These are phyloP conservation scores for Multifurca ochricompacta DNA, from an alignment of 768 basidiomycete genomes.

Conservation along the genomic window DNA sequence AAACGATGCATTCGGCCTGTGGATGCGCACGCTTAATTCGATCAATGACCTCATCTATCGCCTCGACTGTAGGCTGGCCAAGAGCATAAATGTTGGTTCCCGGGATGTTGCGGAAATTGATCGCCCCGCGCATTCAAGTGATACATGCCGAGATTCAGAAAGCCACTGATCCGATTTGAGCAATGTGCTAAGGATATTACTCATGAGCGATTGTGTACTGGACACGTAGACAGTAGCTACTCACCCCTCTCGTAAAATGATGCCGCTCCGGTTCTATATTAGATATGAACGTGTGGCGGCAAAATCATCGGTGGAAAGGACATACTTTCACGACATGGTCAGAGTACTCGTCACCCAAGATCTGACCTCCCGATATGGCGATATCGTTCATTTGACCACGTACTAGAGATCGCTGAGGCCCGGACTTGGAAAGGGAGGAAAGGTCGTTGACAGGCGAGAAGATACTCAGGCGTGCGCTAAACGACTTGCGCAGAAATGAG, in stretches of 20 bases:
- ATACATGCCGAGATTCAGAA: slow-evolving; percentile 57
- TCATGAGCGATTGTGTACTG: neutral
- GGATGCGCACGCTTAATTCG: slow-evolving; percentile 57
- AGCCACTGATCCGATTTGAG: slow-evolving; percentile 94
- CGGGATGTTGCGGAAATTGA: slow-evolving; percentile 86
- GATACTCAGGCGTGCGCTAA: slow-evolving; percentile 76
- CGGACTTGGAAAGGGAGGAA: slow-evolving; percentile 67
- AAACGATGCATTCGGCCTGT: slow-evolving; percentile 56
- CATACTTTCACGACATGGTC: slow-evolving; percentile 84
- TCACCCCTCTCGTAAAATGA: slow-evolving; percentile 85
- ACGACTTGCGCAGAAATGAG: slow-evolving; percentile 71
- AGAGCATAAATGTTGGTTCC: slow-evolving; percentile 81
- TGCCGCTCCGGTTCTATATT: slow-evolving; percentile 76
- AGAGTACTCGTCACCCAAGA: slow-evolving; percentile 93
- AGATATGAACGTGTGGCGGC: neutral
- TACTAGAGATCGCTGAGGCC: slow-evolving; percentile 48
- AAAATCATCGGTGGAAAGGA: neutral
- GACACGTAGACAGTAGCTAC: slow-evolving; percentile 24
- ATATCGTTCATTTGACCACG: slow-evolving; percentile 69
- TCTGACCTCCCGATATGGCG: slow-evolving; percentile 70
- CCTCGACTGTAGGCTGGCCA: slow-evolving; percentile 86
- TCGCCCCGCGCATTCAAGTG: slow-evolving; percentile 80
- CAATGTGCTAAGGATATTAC: slow-evolving; percentile 51
- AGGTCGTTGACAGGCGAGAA: slow-evolving; percentile 90
- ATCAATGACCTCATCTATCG: slow-evolving; percentile 71